phyloP scores from a whole-genome alignment of 768 basidiomycete species.

The Leccinellum albellum region DNA sequence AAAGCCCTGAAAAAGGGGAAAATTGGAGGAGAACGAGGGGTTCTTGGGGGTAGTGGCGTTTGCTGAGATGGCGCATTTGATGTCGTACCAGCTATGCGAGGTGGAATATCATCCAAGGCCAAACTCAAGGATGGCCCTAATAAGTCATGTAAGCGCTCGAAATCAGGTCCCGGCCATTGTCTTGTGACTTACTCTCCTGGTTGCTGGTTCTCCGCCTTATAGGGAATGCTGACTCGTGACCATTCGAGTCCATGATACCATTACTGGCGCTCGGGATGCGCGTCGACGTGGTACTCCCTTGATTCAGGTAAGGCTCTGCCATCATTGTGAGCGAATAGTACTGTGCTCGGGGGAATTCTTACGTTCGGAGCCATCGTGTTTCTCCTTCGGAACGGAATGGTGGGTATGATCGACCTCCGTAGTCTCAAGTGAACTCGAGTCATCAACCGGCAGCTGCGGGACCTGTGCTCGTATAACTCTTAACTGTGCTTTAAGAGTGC shows the following conservation, averaged over 20 bases:
- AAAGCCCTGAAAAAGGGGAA: slow-evolving; percentile 18
- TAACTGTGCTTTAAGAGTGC: slow-evolving; percentile 68
- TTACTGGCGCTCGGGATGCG: neutral
- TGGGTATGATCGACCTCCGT: slow-evolving; percentile 1
- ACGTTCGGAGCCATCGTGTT: neutral
- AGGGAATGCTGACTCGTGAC: neutral
- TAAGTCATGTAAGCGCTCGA: neutral
- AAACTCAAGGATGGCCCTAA: slow-evolving; percentile 17
- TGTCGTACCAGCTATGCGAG: neutral
- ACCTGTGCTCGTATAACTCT: slow-evolving; percentile 43
- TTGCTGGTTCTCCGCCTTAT: neutral
- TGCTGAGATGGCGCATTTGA: slow-evolving; percentile 16
- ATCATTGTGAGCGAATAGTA: neutral
- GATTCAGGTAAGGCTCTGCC: neutral
- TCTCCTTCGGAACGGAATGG: neutral
- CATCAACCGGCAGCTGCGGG: slow-evolving; percentile 20
- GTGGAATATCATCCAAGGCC: slow-evolving; percentile 6
- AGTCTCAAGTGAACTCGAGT: neutral
- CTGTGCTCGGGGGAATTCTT: neutral
- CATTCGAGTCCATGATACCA: neutral
- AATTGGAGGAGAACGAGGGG: slow-evolving; percentile 5
- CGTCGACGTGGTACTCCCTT: neutral
- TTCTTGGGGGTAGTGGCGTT: slow-evolving; percentile 8
- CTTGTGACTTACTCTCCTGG: slow-evolving; percentile 8
- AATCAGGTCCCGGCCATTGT: neutral